A percentile compares a stretch with the other conserved stretches of the same genome.
These are phyloP conservation scores for Bryoerythrophyllum caledonicum DNA, from an alignment of 225 moss, liverwort and hornwort species.

Conservation along the genomic window DNA sequence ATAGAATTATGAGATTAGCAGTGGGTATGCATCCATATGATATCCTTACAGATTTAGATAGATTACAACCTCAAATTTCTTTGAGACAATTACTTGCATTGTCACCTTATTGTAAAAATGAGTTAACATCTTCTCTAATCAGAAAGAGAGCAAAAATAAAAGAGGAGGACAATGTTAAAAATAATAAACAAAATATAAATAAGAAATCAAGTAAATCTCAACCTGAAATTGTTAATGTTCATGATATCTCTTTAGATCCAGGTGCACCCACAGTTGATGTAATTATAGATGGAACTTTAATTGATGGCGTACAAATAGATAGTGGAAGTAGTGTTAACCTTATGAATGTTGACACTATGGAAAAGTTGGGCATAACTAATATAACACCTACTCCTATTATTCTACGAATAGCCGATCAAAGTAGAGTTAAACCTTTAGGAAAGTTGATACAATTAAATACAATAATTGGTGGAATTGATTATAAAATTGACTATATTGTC, in stretches of 20 bases:
- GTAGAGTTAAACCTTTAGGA: neutral
- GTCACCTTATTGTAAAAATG: neutral
- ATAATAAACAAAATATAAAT: neutral
- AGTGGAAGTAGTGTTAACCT: neutral
- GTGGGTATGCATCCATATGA: neutral
- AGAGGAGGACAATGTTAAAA: neutral
- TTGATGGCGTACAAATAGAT: neutral
- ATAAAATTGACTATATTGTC: neutral
- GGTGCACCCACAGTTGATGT: neutral
- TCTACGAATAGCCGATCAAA: neutral
- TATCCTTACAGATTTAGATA: neutral
- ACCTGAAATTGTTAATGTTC: neutral
- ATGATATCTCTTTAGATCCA: neutral
- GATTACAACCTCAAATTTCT: neutral
- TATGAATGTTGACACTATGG: too few relatives aligned
- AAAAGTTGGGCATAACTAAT: neutral
- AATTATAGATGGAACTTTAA: neutral
- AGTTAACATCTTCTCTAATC: neutral
- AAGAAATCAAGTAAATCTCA: too few relatives aligned
- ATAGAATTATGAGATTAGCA: neutral
- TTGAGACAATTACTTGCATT: neutral
- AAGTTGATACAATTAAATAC: neutral
- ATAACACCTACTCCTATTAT: neutral
- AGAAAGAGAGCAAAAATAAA: neutral
- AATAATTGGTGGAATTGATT: neutral